Percentiles rank a stretch among this genome's conserved stretches.
Conservation (phyloP, 805 yeast species). For the Barnettozyma sp. region DNA sequence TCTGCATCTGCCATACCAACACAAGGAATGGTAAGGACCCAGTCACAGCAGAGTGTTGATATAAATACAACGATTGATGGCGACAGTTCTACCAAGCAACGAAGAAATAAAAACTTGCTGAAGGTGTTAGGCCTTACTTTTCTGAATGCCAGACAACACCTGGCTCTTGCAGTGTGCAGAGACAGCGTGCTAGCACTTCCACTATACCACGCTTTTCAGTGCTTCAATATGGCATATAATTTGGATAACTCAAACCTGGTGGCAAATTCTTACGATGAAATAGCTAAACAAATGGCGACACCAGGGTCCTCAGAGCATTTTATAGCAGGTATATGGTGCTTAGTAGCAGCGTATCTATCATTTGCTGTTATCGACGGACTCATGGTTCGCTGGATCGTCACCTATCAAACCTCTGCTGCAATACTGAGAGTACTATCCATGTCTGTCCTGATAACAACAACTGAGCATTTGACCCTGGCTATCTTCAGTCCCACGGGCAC, state of each 20-base stretch:
- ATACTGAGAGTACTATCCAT: slow-evolving; percentile 79
- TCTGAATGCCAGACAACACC: slow-evolving; percentile 68
- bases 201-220: slow-evolving; percentile 43
- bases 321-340: slow-evolving; percentile 86
- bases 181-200: slow-evolving; percentile 70
- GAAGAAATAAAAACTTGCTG: slow-evolving; percentile 20
- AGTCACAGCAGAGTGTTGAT: slow-evolving; percentile 1
- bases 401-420: slow-evolving; percentile 82
- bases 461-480: slow-evolving; percentile 60
- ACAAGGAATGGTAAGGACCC: neutral
- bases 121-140: slow-evolving; percentile 64
- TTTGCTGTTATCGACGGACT: slow-evolving; percentile 82
- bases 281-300: slow-evolving; percentile 31
- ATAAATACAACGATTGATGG: neutral
- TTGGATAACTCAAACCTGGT: slow-evolving; percentile 2
- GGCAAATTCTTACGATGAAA: slow-evolving; percentile 1
- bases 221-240: slow-evolving; percentile 27
- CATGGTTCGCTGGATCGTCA: slow-evolving; percentile 91
- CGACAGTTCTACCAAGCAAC: slow-evolving; percentile 8
- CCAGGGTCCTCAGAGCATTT: slow-evolving; percentile 75
- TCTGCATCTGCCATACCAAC: slow-evolving; percentile 1
- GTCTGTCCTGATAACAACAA: slow-evolving; percentile 63
- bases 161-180: slow-evolving; percentile 68
- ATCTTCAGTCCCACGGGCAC: slow-evolving; percentile 65
- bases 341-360: slow-evolving; percentile 79